Percentiles rank a stretch among this genome's conserved stretches.
Conservation (phyloP, 805 yeast species). For the Pichia kluyveri region DNA sequence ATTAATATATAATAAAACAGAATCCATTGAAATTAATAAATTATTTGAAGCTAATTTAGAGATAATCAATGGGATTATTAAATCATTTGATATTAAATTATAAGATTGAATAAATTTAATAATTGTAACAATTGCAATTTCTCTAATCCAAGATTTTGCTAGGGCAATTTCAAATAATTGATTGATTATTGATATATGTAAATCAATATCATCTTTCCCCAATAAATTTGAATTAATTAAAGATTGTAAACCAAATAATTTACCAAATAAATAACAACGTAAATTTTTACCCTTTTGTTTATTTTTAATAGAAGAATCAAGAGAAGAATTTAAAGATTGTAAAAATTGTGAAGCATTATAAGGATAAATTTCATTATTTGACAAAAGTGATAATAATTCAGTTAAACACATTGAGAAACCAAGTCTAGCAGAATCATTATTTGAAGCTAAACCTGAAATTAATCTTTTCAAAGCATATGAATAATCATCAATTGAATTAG, state of each 20-base stretch:
- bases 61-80: constrained; percentile 22
- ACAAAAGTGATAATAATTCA: constrained; percentile 41
- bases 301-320: constrained; percentile 29
- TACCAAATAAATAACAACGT: constrained; percentile 72
- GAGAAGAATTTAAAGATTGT: constrained; percentile 26
- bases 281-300: constrained; percentile 72
- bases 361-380: constrained; percentile 13
- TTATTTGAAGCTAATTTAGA: constrained; percentile 39
- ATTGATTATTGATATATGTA: constrained; percentile 29
- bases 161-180: constrained; percentile 48
- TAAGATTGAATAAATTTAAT: constrained; percentile 37
- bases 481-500: constrained; percentile 52
- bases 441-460: constrained; percentile 71
- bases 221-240: constrained; percentile 48
- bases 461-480: constrained; percentile 72
- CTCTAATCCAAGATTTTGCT: constrained; percentile 77
- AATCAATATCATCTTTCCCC: constrained; percentile 18
- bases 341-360: constrained; percentile 24
- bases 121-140: constrained; percentile 67
- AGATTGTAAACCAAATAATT: constrained; percentile 75
- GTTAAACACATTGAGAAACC: constrained; percentile 86
- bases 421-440: constrained; percentile 73
- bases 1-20: constrained; percentile 60
- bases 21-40: constrained; percentile 66
- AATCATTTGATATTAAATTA: constrained; percentile 12